Evolutionary conservation across 108 stramenopile genomes (phyloP), one percentile per base, ranked within the genome.

Genomic region (Seminavis robusta): DNA sequence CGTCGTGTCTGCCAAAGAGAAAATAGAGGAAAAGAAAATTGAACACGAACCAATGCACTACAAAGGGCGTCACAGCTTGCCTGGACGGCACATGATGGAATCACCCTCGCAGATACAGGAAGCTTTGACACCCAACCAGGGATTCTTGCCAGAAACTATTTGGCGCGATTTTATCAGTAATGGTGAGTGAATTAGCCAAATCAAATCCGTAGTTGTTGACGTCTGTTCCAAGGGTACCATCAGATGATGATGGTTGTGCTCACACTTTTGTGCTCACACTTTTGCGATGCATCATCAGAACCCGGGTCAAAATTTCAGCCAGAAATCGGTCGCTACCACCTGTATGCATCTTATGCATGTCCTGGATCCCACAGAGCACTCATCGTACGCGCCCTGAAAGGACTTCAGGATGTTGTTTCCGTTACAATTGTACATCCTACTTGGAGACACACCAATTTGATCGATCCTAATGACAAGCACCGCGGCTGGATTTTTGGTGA

Each of bases 401-500:
- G 96, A 11, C 71, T 99, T 23, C 79, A 98, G 41, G 84, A 93
- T 61, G 84, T 90, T 40, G 73, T 98, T 37, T 80, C 78, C 24
- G 73, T 92, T 29, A 92, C 91, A 0, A 57, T 81, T 45, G 87
- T 89, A 21, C 83, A 91, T 69, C 93, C 95, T 1, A 79, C 81
- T 0, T 94, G 93, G 92, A 81, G 80, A 26, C 70, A 67, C 15
- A 97, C 96, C 7, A 83, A 76, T 29, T 83, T 81, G 1, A 60
- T 79, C 10, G 76, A 87, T 52, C 67, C 79, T 2, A 58, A 52
- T 27, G 94, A 97, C 59, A 54, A 63, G 36, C 98, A 99, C 61
- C 69, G 61, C 26, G 98, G 98, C 19, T 99, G 98, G 97, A 76
- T 84, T 25, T 98, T 97, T 72, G 88, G 78, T 3, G 65, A 77